Percentiles rank a stretch among this genome's conserved stretches.
Conservation (phyloP, 345 rosid genomes). For the Laguncularia racemosa region DNA sequence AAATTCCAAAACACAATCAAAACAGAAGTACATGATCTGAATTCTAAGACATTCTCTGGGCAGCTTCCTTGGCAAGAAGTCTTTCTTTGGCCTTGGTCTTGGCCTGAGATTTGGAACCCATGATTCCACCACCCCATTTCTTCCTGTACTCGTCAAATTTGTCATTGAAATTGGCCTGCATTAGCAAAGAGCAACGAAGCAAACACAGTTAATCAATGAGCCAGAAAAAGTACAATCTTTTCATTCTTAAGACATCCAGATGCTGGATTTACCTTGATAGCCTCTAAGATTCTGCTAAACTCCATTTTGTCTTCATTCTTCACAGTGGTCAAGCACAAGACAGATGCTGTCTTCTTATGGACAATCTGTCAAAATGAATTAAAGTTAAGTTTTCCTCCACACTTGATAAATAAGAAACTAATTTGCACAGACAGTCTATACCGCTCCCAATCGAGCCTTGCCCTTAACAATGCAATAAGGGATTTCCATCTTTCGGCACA, state of each 20-base stretch:
- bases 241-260: no score
- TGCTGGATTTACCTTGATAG: slow-evolving; percentile 42
- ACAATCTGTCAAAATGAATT: slow-evolving; percentile 28
- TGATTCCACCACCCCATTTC: slow-evolving; percentile 88
- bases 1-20: no score
- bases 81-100: slow-evolving; percentile 64
- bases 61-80: slow-evolving; percentile 62
- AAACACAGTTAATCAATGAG: no score
- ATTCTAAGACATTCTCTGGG: slow-evolving; percentile 51
- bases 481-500: slow-evolving; percentile 49
- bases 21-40: background rate
- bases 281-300: slow-evolving; percentile 63
- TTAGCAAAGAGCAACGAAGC: background rate
- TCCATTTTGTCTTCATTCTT: slow-evolving; percentile 71
- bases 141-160: slow-evolving; percentile 67
- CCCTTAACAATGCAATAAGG: slow-evolving; percentile 52
- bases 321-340: slow-evolving; percentile 58
- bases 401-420: background rate
- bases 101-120: slow-evolving; percentile 86
- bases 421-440: background rate
- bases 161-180: slow-evolving; percentile 65
- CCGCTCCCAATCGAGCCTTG: slow-evolving; percentile 38
- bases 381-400: background rate
- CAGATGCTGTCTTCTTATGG: slow-evolving; percentile 68
- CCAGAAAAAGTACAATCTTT: no score